Conservation (phyloP, 2,329 filamentous ascomycete species). For the Calonectria hawksworthii region DNA sequence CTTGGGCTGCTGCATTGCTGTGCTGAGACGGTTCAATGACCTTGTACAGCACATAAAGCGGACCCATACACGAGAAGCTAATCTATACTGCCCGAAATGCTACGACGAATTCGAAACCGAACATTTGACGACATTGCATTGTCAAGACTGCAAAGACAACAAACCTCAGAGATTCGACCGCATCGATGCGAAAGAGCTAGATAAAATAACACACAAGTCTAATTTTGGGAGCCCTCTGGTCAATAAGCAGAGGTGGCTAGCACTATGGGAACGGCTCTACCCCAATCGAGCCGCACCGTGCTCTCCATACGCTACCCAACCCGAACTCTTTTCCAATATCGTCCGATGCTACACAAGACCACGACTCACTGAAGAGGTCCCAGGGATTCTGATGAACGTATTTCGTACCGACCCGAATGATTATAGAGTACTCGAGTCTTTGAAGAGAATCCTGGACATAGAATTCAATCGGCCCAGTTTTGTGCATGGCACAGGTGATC, state of each 20-base stretch:
- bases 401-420: too few relatives aligned
- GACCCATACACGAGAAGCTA: not conserved
- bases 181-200: not conserved
- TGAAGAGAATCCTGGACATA: not conserved
- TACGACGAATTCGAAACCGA: not conserved
- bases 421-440: too few relatives aligned
- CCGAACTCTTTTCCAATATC: not conserved
- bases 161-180: not conserved
- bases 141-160: rapidly evolving
- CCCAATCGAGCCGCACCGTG: not conserved
- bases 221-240: not conserved
- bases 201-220: too few relatives aligned
- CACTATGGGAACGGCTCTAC: not conserved
- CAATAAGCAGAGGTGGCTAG: not conserved
- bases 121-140: not conserved
- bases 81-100: not conserved
- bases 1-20: not conserved
- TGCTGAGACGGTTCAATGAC: not conserved
- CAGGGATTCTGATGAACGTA: not conserved
- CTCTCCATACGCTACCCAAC: not conserved
- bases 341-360: not conserved
- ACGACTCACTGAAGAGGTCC: not conserved
- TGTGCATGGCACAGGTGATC: too few relatives aligned
- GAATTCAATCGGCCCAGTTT: not conserved
- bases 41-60: not conserved